phyloP scores from a whole-genome alignment of 2,329 filamentous ascomycete genomes.

The Pestalotiopsis sp. region DNA sequence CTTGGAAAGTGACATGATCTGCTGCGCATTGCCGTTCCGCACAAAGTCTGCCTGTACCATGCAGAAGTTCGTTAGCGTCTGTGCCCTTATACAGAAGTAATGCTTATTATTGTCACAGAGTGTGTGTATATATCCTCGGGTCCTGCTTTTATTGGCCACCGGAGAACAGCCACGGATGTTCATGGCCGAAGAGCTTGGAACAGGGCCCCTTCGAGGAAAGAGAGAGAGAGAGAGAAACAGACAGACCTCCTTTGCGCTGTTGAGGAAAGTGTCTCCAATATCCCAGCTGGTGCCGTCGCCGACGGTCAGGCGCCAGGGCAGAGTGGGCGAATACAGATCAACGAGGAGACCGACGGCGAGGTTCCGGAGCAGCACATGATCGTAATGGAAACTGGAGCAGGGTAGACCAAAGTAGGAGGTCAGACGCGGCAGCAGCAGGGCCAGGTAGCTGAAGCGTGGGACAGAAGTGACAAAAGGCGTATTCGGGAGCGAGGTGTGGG shows the following conservation, averaged over 20 bases:
- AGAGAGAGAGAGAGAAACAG: neutral
- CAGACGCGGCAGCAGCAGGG: constrained; percentile 58
- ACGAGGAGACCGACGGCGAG: constrained; percentile 41
- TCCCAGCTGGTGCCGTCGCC: constrained; percentile 60
- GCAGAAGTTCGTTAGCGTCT: neutral
- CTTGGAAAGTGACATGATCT: constrained; percentile 87
- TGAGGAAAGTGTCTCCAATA: constrained; percentile 65
- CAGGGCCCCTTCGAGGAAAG: neutral
- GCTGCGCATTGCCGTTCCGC: constrained; percentile 84
- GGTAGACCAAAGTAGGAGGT: constrained; percentile 54
- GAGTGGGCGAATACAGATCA: constrained; percentile 57
- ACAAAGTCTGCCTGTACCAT: constrained; percentile 73
- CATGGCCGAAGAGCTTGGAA: neutral
- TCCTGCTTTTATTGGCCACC: neutral
- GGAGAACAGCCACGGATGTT: neutral
- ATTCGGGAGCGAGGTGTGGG: constrained; percentile 48
- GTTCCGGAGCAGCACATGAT: constrained; percentile 36
- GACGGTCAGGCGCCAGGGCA: constrained; percentile 60
- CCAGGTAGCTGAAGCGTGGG: constrained; percentile 63
- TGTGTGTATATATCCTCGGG: neutral
- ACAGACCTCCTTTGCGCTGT: constrained; percentile 64
- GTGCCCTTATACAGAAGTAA: neutral
- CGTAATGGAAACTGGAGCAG: constrained; percentile 62
- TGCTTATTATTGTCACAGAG: neutral
- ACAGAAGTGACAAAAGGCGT: constrained; percentile 56